Percentiles rank a stretch among this genome's conserved stretches.
These are phyloP conservation scores for Dactylellina cionopaga DNA, from an alignment of 2,329 filamentous ascomycete species.

Conservation along the genomic window DNA sequence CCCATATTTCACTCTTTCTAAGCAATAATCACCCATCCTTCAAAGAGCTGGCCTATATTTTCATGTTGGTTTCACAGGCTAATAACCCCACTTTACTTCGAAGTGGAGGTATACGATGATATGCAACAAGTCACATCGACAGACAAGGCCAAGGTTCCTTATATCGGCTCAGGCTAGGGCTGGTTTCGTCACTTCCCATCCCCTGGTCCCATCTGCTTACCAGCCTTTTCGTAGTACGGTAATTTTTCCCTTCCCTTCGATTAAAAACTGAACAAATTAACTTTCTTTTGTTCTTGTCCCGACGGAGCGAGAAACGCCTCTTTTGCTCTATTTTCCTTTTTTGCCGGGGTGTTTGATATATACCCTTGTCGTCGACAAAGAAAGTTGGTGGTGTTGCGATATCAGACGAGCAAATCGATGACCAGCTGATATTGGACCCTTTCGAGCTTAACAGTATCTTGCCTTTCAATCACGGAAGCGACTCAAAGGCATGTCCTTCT, in stretches of 20 bases:
- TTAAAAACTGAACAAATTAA: no score
- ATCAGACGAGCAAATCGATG: neutral
- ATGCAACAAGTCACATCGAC: neutral
- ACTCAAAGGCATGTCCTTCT: no score
- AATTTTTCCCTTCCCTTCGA: neutral
- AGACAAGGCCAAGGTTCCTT: neutral
- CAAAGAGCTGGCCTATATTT: neutral
- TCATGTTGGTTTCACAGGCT: slow-evolving; percentile 36
- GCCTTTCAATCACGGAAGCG: no score
- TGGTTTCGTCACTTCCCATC: slow-evolving; percentile 2
- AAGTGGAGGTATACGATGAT: neutral
- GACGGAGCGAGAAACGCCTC: slow-evolving; percentile 51
- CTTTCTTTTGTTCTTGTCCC: slow-evolving; percentile 32
- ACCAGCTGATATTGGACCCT: neutral
- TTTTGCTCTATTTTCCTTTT: no score
- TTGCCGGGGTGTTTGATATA: neutral
- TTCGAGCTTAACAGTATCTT: no score
- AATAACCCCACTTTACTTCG: slow-evolving; percentile 11
- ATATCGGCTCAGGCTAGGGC: slow-evolving; percentile 1
- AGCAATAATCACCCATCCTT: neutral
- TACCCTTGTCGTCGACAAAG: slow-evolving; percentile 1
- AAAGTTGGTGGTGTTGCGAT: slow-evolving; percentile 6
- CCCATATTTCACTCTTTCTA: slow-evolving; percentile 21
- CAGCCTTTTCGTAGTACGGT: slow-evolving; percentile 9
- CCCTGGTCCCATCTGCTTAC: neutral